A percentile compares a stretch with the other conserved stretches of the same genome.
Conservation (phyloP, 805 yeast genomes). For the Geotrichum ghanense region DNA sequence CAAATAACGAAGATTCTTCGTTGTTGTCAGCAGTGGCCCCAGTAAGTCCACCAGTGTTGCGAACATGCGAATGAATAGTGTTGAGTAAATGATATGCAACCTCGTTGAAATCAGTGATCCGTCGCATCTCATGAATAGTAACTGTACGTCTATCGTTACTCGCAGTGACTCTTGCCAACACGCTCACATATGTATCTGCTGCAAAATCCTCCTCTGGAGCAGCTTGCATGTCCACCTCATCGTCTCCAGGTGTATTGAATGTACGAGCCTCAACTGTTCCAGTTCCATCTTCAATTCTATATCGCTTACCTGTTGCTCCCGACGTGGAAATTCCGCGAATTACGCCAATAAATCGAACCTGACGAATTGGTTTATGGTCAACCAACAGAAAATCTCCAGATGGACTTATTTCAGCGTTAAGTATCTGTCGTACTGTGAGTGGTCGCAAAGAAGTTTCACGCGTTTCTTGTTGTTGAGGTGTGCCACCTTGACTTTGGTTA, state of each 20-base stretch:
- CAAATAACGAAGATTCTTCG: neutral
- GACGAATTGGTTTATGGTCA: conserved; percentile 2
- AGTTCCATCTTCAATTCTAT: conserved; percentile 3
- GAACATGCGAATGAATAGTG: neutral
- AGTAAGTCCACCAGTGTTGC: neutral
- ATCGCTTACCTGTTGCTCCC: neutral
- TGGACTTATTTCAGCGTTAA: neutral
- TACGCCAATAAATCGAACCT: conserved; percentile 2
- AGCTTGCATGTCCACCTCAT: neutral
- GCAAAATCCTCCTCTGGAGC: neutral
- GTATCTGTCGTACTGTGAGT: neutral
- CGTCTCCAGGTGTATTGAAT: neutral
- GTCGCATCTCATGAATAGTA: neutral
- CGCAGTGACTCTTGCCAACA: neutral
- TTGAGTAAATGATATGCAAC: conserved; percentile 1
- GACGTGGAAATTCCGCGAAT: neutral
- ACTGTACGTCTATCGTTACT: neutral
- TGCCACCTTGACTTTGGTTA: neutral
- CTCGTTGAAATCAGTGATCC: neutral
- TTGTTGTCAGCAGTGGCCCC: neutral
- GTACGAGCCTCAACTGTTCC: conserved; percentile 2
- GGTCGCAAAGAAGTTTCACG: neutral
- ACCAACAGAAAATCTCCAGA: conserved; percentile 1
- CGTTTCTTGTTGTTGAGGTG: conserved; percentile 1
- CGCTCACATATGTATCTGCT: neutral